Evolutionary conservation across 2,329 filamentous ascomycete genomes (phyloP).

Genomic region (Calonectria fujianensis): DNA sequence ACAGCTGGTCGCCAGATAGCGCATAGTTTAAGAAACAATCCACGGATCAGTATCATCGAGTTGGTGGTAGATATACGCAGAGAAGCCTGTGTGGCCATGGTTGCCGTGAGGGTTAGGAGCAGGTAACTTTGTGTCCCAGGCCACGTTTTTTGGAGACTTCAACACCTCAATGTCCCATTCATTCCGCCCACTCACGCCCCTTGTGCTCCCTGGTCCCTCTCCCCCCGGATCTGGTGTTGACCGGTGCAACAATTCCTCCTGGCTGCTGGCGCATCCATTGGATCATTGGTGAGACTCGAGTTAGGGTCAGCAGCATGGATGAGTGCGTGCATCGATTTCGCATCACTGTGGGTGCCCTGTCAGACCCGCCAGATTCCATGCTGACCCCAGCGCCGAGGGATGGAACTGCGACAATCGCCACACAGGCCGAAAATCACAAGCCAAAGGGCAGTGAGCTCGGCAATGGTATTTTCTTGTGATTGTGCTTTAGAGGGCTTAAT

Average conservation of each 20-base stretch:
- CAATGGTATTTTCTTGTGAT: conserved; percentile 10
- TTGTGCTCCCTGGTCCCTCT: not conserved
- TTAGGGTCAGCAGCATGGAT: conserved; percentile 14
- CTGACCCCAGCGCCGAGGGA: conserved; percentile 26
- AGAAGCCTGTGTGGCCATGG: not conserved
- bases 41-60: not conserved
- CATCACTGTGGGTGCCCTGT: conserved; percentile 37
- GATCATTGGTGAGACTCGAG: not conserved
- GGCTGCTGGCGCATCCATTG: not conserved
- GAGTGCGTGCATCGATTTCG: conserved; percentile 33
- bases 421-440: conserved; percentile 36
- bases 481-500: not conserved
- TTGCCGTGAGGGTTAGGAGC: not conserved
- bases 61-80: not conserved
- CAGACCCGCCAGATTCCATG: conserved; percentile 34
- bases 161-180: not conserved
- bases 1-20: not conserved
- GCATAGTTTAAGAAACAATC: not conserved
- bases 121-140: not conserved
- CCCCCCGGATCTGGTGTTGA: conserved; percentile 1
- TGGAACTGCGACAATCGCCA: conserved; percentile 31
- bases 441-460: conserved; percentile 14
- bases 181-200: not conserved
- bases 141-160: not conserved
- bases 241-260: conserved; percentile 11